Base-by-base conservation (phyloP, 371 early-diverging fungal species). In the Actinomortierella ambigua region DNA sequence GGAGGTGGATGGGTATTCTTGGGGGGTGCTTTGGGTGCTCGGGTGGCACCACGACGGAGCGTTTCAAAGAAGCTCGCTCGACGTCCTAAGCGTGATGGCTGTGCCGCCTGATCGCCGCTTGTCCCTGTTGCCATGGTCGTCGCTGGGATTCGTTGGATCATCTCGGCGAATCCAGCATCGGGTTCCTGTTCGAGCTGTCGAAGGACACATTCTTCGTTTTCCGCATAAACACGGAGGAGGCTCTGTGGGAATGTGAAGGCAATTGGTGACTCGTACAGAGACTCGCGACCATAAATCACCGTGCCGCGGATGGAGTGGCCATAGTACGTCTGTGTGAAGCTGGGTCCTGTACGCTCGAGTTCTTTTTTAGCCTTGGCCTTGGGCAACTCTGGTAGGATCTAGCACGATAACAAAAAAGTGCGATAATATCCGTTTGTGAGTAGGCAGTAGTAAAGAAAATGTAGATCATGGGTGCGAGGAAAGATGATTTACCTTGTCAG, bases 291-390 rank as follows among this genome's bases (percentile, higher is more conserved):
- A 47, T 63, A 73, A 2, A 73, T 48, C 22, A 50, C 48, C 17
- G 75, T 66, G 13, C 67, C 75, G 34, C 60, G 67, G 15, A 57
- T 61, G 13, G 75, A 56, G 15, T 53, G 64, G 24, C 75, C 75
- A 26, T 53, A 57, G 41, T 73, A 73, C n/a, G 75, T 60, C 29
- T 73, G 75, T 18, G 75, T 57, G 40, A 73, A 73, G 24, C 57
- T 63, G 2, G 67, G 68, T 6, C 75, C 75, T 9, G 50, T 13
- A 22, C 64, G 51, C 22, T 22, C 43, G 9, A 24, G 29, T 39
- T 73, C 75, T 9, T 54, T 60, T 17, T 42, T 43, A 5, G 40
- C 47, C 50, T 73, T 73, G 48, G 46, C 24, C 7, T 14, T 24
- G 6, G 61, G 62, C 11, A 66, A 15, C 20, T 43, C 63, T 53